Evolutionary conservation across 345 rosid species (phyloP), one percentile per base, ranked within the genome.

Genomic region (Camelina neglecta): DNA sequence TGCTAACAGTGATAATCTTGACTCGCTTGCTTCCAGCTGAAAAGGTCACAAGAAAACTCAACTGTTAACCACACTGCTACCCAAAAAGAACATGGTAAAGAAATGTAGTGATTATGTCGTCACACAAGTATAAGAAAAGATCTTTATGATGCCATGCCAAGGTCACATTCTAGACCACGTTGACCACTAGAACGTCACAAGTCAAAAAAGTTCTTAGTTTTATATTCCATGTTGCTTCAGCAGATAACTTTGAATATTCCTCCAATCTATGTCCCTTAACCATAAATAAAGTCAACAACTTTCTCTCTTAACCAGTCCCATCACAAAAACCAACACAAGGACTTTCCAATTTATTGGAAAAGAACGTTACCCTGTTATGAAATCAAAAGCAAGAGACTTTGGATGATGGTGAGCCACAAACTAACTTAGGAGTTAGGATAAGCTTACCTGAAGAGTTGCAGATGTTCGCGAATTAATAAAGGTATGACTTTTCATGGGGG

Each of bases 21-120:
- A 53, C 57, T 74, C 67, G 61, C 4, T 69, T 68, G 50, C 73
- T 74, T 64, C 75, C 82, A 79, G n/a, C 82, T 79, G 79, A 59
- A 67, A 63, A 5, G 10, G 26, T 11, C 35, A 61, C 21, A 54
- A n/a, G 6, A 60, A 62, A 68, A 42, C 58, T 47, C 50, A 39
- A 66, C 8, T 57, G 73, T 59, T 29, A 78, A 59, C 51, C 7
- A 76, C 29, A 51, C 66, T 71, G 76, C 24, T 55, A 57, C 12
- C 8, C 29, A 50, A 50, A 65, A 58, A 11, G 13, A 59, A 64
- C 55, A n/a, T 5, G 16, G 12, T 35, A 18, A 33, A 53, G 6
- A 38, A 2, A 35, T 38, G 64, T 36, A 18, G 29, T 26, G 29
- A 18, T 33, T 20, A 41, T 3, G 16, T 12, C n/a, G 13, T 15